Evolutionary conservation across 2,329 filamentous ascomycete species (phyloP), one percentile per base, ranked within the genome.

Genomic region (Chrysosporium keratinophilum): DNA sequence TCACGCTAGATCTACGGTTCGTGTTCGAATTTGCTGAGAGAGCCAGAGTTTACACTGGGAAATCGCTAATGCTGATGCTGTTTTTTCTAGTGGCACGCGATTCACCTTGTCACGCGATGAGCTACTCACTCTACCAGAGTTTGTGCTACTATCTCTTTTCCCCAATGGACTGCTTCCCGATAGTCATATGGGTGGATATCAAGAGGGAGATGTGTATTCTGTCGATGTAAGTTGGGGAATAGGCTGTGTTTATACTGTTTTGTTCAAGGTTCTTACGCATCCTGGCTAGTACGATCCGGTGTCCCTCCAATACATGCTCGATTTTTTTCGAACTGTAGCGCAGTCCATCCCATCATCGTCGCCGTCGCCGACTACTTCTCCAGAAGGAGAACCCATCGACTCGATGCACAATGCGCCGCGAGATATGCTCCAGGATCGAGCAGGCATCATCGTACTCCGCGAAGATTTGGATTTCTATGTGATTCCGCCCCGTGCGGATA

Each of bases 381-480:
- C 81, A 5, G 74, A 77, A 33, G 66, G 69, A 58, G 82, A 87
- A 57, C 74, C 80, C 57, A 62, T 81, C 58, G 89, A 94, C 67
- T 82, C 86, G 3, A 78, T 88, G 70, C 82, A 82, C 63, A 78
- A 76, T 57, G 83, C 79, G 61, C 79, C 84, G 64, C 73, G 84
- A 74, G 78, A 94, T 75, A 82, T 88, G 85, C 69, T 93, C 63
- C 78, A 95, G 78, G 82, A 90, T 62, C 78, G 93, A 51, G 93
- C 93, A 15, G 93, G 93, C 15, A 98, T 98, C 70, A 98, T 98
- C 63, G 93, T 98, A 35, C 76, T 98, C 57, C 80, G 93, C 46
- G 93, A 98, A 70, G 93, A 98, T 64, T 79, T 98, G 43, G 93
- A 98, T 70, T 98, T 98, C 68, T 98, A 98, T 68, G 88, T 83